Base-by-base conservation (phyloP, 2,329 filamentous ascomycete genomes). In the Pochonia chlamydosporia region DNA sequence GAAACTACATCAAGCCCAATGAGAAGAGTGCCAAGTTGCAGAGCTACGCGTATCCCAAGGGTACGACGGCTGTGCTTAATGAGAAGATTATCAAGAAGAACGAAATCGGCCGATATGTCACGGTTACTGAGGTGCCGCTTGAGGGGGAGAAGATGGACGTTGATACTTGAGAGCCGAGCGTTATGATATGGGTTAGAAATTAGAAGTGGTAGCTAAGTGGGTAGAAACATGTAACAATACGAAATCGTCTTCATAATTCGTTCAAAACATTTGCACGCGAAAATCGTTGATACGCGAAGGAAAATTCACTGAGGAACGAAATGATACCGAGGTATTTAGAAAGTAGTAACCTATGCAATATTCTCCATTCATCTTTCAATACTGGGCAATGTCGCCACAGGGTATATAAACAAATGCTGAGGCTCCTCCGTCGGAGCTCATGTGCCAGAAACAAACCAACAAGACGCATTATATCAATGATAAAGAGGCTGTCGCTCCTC, bases 11-110 rank as follows among this genome's bases (percentile, higher is more conserved):
- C 67, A 92, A 79, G 66, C 93, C 93, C 49, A 99, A 99, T 70
- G 83, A 90, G 75, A 83, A 95, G 65, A 87, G 82, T 58, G 78
- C 86, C 67, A 99, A 99, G 81, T 80, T 93, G 69, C 83, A 90
- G 73, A 93, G 90, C 73, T 99, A 99, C 76, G 81, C 81, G 60
- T 99, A 96, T 75, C 75, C 78, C 57, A 82, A 83, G 65, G 93
- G 93, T 48, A 97, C 93, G n/a, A 99, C 95, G 9, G 92, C 91
- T 9, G 88, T 93, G 54, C 75, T 99, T 63, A 93, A 96, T 68
- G 89, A 99, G 77, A 96, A 95, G 78, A 79, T 97, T 57, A 95
- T 97, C 66, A 90, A 81, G 61, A 93, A 89, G 75, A 87, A 92
- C 67, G 89, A 99, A 61, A 86, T 99, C 61, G 87, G 87, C 66